Evolutionary conservation across 2,329 filamentous ascomycete species (phyloP), one percentile per base, ranked within the genome.

Genomic region (Paradendryphiella salina): DNA sequence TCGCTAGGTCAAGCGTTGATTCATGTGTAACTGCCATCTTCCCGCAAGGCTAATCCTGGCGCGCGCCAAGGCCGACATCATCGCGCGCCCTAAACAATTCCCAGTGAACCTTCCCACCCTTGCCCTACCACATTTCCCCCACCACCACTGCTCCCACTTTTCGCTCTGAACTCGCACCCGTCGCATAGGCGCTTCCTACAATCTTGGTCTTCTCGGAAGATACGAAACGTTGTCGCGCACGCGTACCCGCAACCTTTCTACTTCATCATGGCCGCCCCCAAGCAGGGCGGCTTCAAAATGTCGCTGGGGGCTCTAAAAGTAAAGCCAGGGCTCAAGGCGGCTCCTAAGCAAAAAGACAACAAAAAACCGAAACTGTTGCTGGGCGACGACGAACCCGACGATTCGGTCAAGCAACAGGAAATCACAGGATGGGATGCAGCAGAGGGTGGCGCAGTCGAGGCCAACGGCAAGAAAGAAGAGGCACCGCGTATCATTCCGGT

Each of bases 401-500:
- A 69, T 29, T 51, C 57, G 15, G 58, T 55, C 28, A 57, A 57
- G 28, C 52, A 61, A 26, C 61, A 67, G 33, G 67, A 82, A 60
- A 81, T 84, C 18, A 78, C 79, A 5, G 81, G 80, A 21, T 85
- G 82, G 64, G 81, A 84, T 66, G 73, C 73, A 2, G 66, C 73
- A 39, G 75, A 75, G 20, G 79, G 81, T 59, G 75, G 81, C 23
- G 82, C 79, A 10, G 69, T 81, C 45, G 65, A 70, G 29, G 49
- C 62, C 23, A 60, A 56, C 36, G 64, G 61, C n/a, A 65, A 61
- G 26, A 72, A 75, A 46, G 73, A 70, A 21, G 69, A 75, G 35
- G 78, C 61, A 20, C 76, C 77, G 6, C 75, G 84, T 36, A 75
- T 88, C 14, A 89, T 90, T 57, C 75, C 78, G 23, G 74, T 74